These are phyloP conservation scores for Pilaira anomala DNA, from an alignment of 192 early-diverging fungal genomes.

Conservation along the genomic window DNA sequence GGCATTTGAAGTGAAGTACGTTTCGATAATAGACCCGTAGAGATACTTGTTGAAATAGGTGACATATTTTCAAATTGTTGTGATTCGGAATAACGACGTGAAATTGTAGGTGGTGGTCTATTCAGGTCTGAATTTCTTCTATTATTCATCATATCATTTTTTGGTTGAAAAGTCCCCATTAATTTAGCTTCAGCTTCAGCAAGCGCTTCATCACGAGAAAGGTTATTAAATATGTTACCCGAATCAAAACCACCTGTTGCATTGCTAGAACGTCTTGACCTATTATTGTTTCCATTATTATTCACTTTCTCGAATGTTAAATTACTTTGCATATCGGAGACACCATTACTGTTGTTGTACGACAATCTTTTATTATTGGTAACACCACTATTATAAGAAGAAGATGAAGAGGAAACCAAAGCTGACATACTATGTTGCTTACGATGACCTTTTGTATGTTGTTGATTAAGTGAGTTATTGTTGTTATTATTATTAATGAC, in stretches of 20 bases:
- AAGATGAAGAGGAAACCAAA: neutral
- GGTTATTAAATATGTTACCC: conserved; percentile 5
- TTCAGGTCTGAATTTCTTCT: neutral
- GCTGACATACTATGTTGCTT: conserved; percentile 36
- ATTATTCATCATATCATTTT: neutral
- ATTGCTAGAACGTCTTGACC: conserved; percentile 1
- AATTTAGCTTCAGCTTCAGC: conserved; percentile 42
- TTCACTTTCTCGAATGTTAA: neutral
- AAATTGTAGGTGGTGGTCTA: neutral
- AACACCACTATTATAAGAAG: neutral
- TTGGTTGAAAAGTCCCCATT: conserved; percentile 34
- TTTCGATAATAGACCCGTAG: conserved; percentile 4
- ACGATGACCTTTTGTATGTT: conserved; percentile 18
- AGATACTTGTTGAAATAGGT: conserved; percentile 3
- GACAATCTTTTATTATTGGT: conserved; percentile 19
- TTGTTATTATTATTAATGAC: conserved; percentile 14
- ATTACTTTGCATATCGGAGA: conserved; percentile 17
- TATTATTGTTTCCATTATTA: neutral
- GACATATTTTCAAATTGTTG: neutral
- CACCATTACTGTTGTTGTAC: conserved; percentile 16
- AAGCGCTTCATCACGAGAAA: conserved; percentile 31
- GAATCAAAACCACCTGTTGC: conserved; percentile 2
- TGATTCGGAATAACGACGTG: conserved; percentile 21
- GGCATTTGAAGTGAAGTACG: conserved; percentile 30
- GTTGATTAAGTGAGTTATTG: neutral